Conservation (phyloP, 371 early-diverging fungal species). For the Polyrhizophydium stewartii region DNA sequence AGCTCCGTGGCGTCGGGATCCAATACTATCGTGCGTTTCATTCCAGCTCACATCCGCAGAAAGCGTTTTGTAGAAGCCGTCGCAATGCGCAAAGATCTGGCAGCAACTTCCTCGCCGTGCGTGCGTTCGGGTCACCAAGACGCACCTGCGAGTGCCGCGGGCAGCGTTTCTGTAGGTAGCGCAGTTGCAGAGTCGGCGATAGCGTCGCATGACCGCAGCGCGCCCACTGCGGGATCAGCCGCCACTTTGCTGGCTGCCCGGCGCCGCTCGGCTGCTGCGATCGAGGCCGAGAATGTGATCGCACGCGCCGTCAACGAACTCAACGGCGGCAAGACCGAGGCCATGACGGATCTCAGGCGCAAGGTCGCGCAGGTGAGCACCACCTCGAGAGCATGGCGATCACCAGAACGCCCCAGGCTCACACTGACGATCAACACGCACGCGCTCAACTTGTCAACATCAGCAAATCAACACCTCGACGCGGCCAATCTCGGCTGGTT, state of each 20-base stretch:
- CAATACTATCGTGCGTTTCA: not conserved
- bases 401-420: not conserved
- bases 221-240: too few species aligned
- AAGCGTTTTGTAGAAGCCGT: constrained; percentile 5
- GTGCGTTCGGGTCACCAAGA: too few species aligned
- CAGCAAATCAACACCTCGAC: not conserved
- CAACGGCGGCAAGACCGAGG: not conserved
- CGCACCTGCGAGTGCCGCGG: too few species aligned
- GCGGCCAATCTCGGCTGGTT: not conserved
- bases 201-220: too few species aligned
- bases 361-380: too few species aligned
- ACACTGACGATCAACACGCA: not conserved
- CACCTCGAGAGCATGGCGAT: not conserved
- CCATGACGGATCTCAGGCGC: not conserved
- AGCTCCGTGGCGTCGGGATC: too few species aligned
- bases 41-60: constrained; percentile 1
- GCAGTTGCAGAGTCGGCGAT: too few species aligned
- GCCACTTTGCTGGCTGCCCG: too few species aligned
- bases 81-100: not conserved
- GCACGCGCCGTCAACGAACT: not conserved
- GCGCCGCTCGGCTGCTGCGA: not conserved
- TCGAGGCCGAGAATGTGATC: not conserved
- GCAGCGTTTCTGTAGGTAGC: too few species aligned
- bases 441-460: not conserved
- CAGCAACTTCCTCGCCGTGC: too few species aligned